Base-by-base conservation (phyloP, 805 yeast genomes). In the Candida ponderosae region DNA sequence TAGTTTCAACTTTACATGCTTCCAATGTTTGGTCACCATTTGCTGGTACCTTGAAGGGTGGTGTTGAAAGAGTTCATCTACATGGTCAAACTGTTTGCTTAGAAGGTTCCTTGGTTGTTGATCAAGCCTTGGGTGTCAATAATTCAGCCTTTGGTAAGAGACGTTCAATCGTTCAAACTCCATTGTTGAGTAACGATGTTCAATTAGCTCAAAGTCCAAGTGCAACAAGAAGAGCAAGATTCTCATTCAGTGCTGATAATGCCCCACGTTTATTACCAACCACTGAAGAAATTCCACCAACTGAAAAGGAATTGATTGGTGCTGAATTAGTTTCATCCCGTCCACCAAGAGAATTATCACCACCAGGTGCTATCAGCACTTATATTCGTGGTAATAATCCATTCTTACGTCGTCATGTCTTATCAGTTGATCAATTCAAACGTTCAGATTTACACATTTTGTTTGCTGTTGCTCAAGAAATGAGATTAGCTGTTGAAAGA, bases 401-500 rank as follows among this genome's bases (percentile, higher is more conserved):
- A 47, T 93, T 90, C 76, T 72, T 88, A 61, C 78, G 96, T 57
- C 82, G 80, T 61, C 83, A 89, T 38, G 80, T 93, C 39, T 68
- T 87, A 52, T 86, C 96, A 26, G 97, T 94, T 37, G 79, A 80
- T 56, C 90, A 88, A 57, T 79, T 90, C 59, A 71, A 75, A 46
- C 81, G 97, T 64, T 72, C 88, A 42, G 95, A 90, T 58, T 71
- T 94, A 63, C 98, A 90, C 60, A 76, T 88, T 21, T 71, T 93
- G 59, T 93, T 93, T 68, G 82, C 96, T 19, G 94, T 93, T 53
- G 98, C 99, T 30, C 96, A 90, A 69, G 97, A 94, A 66, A 81
- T 93, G 88, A 78, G 97, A 63, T 75, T 93, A 47, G 90, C 93
- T 33, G 98, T 93, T 42, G 97, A 90, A 68, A 83, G 97, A 67